phyloP scores from a whole-genome alignment of 2,329 filamentous ascomycete species.

The Aspergillus fructus region DNA sequence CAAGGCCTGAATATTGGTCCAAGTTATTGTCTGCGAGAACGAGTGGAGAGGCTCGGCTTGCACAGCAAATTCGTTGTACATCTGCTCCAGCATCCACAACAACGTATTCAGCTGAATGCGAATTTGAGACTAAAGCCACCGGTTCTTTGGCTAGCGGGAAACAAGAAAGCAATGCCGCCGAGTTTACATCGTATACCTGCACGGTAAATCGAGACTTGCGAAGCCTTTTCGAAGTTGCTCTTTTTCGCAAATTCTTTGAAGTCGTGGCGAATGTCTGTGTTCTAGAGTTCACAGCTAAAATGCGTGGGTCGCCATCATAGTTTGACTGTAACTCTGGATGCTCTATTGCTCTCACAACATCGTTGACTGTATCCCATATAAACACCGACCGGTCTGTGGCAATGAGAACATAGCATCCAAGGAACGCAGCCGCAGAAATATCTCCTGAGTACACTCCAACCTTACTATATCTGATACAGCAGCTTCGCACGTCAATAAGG shows the following conservation, averaged over 20 bases:
- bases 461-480: conserved; percentile 65
- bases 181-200: conserved; percentile 65
- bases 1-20: conserved; percentile 27
- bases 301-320: conserved; percentile 18
- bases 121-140: conserved; percentile 65
- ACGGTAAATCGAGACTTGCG: conserved; percentile 48
- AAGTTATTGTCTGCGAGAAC: conserved; percentile 25
- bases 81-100: conserved; percentile 74
- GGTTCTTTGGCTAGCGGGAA: conserved; percentile 57
- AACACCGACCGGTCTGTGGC: conserved; percentile 67
- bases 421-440: conserved; percentile 67
- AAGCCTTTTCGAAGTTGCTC: conserved; percentile 45
- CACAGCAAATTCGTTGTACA: conserved; percentile 52
- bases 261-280: conserved; percentile 67
- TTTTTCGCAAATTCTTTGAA: conserved; percentile 33
- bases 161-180: conserved; percentile 59
- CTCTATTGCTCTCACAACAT: conserved; percentile 69
- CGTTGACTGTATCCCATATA: conserved; percentile 81
- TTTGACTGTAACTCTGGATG: conserved; percentile 43
- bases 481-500: conserved; percentile 71
- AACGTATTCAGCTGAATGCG: conserved; percentile 69
- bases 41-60: conserved; percentile 24
- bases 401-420: conserved; percentile 72
- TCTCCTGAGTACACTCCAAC: conserved; percentile 66
- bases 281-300: conserved; percentile 66